Evolutionary conservation across 1,139 yeast species (phyloP).

Genomic region (Pneumocystis oryctolagi): DNA sequence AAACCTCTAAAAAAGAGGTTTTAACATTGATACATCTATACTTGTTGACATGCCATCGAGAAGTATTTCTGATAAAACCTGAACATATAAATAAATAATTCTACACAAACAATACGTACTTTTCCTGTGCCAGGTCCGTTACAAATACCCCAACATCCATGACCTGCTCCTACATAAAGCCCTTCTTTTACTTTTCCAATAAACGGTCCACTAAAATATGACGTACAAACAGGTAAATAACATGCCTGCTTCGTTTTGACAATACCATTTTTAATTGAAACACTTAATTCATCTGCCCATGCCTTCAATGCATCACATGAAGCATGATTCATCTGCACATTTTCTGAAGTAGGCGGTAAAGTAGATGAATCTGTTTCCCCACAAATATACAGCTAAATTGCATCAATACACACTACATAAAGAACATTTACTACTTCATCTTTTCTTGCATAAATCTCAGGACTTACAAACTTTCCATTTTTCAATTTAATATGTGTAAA

Average conservation of each 20-base stretch:
- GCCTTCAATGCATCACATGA: constrained; percentile 78
- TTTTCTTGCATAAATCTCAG: constrained; percentile 87
- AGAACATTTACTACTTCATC: constrained; percentile 48
- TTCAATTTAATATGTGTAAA: constrained; percentile 75
- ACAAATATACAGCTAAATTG: constrained; percentile 45
- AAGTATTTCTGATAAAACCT: constrained; percentile 66
- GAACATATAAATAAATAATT: neutral
- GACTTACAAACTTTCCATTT: constrained; percentile 41
- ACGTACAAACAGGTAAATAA: constrained; percentile 83
- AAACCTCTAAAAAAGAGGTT: constrained; percentile 33
- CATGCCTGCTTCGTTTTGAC: constrained; percentile 84
- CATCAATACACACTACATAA: neutral
- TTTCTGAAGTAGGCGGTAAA: constrained; percentile 87
- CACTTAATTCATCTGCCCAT: constrained; percentile 66
- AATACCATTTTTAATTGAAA: constrained; percentile 57
- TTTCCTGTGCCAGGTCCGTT: constrained; percentile 96
- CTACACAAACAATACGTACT: constrained; percentile 3
- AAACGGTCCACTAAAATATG: constrained; percentile 78
- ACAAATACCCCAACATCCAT: constrained; percentile 97
- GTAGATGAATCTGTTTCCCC: constrained; percentile 95
- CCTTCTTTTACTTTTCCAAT: constrained; percentile 80
- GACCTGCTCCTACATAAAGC: constrained; percentile 75
- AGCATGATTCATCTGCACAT: constrained; percentile 72
- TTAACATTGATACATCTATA: constrained; percentile 67
- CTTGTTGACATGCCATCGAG: constrained; percentile 70